Evolutionary conservation across 495 filamentous ascomycete species (phyloP).

Genomic region (Venustampulla echinocandica): DNA sequence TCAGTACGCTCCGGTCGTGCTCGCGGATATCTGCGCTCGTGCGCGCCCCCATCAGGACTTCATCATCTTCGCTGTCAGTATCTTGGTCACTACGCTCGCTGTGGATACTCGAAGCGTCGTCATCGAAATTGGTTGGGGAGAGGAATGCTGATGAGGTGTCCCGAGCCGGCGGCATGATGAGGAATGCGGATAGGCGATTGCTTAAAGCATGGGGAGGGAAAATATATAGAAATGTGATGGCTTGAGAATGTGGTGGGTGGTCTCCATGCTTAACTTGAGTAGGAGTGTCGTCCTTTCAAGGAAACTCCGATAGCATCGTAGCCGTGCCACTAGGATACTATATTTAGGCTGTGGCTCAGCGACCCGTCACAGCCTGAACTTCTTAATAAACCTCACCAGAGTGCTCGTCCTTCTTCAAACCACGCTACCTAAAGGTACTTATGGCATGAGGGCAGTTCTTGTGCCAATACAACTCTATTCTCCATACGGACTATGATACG

Average conservation of each 20-base stretch:
- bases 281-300: too few relatives aligned
- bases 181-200: background rate
- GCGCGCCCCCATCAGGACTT: slow-evolving; percentile 51
- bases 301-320: too few relatives aligned
- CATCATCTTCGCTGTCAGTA: slow-evolving; percentile 69
- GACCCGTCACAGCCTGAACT: too few relatives aligned
- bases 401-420: too few relatives aligned
- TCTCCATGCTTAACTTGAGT: background rate
- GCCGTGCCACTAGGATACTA: too few relatives aligned
- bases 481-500: too few relatives aligned
- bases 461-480: too few relatives aligned
- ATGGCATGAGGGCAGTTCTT: too few relatives aligned
- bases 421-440: too few relatives aligned
- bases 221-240: too few relatives aligned
- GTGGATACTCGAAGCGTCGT: slow-evolving; percentile 56
- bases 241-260: background rate
- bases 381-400: too few relatives aligned
- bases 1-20: slow-evolving; percentile 67
- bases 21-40: slow-evolving; percentile 62
- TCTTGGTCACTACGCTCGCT: slow-evolving; percentile 61
- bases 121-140: slow-evolving; percentile 56
- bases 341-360: too few relatives aligned
- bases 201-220: background rate
- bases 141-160: slow-evolving; percentile 37
- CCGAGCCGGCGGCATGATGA: background rate